phyloP scores from a whole-genome alignment of 306 rosid genomes.

The Hylodesmum podocarpum region DNA sequence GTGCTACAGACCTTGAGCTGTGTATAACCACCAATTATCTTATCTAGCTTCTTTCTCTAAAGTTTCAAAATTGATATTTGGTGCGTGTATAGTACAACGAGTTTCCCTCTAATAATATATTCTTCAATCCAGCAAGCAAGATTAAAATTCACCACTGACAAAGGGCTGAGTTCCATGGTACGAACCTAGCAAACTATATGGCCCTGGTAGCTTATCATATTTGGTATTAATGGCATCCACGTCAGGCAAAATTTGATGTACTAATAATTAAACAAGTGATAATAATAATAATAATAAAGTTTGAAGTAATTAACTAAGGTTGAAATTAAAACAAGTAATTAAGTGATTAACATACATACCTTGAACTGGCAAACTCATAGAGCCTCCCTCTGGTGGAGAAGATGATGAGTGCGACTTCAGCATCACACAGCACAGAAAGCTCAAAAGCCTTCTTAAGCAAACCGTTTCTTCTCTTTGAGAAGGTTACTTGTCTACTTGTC shows the following conservation, averaged over 20 bases:
- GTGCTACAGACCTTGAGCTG: not conserved
- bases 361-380: constrained; percentile 80
- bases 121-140: not conserved
- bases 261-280: no score
- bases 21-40: not conserved
- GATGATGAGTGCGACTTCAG: constrained; percentile 84
- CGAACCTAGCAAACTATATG: not conserved
- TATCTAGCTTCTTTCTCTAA: not conserved
- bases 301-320: no score
- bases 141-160: not conserved
- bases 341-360: constrained; percentile 50
- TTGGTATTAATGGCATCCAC: not conserved
- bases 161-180: not conserved
- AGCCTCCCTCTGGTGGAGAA: constrained; percentile 91
- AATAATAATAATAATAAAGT: no score
- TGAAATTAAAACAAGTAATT: no score
- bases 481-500: constrained; percentile 88
- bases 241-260: not conserved
- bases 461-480: constrained; percentile 88
- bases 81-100: not conserved
- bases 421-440: constrained; percentile 94
- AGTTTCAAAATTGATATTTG: not conserved
- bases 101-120: not conserved
- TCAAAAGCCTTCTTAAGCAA: constrained; percentile 88
- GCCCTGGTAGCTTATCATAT: not conserved